Evolutionary conservation across 2,329 filamentous ascomycete species (phyloP), one percentile per base, ranked within the genome.

Genomic region (Nemania sp.): DNA sequence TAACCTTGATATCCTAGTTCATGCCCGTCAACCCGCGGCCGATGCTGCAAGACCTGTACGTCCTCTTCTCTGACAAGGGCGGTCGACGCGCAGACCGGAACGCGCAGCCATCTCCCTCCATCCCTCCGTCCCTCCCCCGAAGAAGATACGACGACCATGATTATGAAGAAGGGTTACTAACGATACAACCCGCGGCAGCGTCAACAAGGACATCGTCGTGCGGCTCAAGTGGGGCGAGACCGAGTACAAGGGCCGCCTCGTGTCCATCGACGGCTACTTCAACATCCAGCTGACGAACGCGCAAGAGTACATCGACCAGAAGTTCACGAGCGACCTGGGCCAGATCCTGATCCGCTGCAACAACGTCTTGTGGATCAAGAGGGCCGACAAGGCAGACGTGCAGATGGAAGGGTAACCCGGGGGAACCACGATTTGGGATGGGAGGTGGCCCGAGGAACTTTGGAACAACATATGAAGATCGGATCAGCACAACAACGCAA

Each of bases 251-350:
- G 95, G 95, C 75, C 86, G 87, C 67, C 86, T 99, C 65, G 90
- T 97, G 73, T 94, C 90, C 71, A 91, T 96, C 73, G 95, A 99
- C 80, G 92, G 90, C 74, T 99, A 99, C 82, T 98, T 99, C 94
- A 99, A 99, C 81, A 88, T 99, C 66, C 92, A 98, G 80, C 85
- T 99, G 65, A 87, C 88, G 67, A 89, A 90, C 71, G 93, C 94
- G 53, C 91, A 97, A 79, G 95, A 99, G 78, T 97, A 89, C 78
- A 90, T 97, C 73, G 87, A 92, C 74, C 89, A 91, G 69, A 90
- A 96, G 83, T 88, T 87, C 75, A 92, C 90, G 37, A 94, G 92
- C 59, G 86, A 86, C 50, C 79, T 99, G 67, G 95, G 95, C 6
- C 90, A 97, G 78, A 93, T 99, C 47, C 78, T 99, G 71, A 98